Evolutionary conservation across 2,329 filamentous ascomycete species (phyloP).

Genomic region (Colletotrichum shisoi): DNA sequence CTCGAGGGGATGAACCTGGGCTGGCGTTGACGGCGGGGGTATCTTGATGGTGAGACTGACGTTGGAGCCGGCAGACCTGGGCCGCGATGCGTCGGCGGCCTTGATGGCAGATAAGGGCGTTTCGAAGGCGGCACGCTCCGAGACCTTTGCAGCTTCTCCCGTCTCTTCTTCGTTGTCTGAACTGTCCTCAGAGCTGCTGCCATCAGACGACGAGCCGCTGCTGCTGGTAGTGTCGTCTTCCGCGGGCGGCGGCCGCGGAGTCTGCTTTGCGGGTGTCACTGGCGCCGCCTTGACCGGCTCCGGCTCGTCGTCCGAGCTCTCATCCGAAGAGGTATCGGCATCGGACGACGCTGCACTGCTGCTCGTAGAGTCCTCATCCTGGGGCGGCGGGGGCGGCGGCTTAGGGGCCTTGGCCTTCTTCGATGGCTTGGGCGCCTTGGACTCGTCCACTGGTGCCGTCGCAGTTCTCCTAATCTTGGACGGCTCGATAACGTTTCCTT

Average conservation of each 20-base stretch:
- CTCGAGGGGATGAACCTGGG: constrained; percentile 82
- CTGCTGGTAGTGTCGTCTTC: constrained; percentile 42
- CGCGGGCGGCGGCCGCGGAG: constrained; percentile 37
- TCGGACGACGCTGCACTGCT: constrained; percentile 51
- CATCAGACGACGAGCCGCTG: constrained; percentile 42
- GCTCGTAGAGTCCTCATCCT: constrained; percentile 51
- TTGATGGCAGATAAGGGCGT: constrained; percentile 38
- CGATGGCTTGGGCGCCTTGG: constrained; percentile 36
- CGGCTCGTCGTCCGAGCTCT: constrained; percentile 46
- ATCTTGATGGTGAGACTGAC: constrained; percentile 65
- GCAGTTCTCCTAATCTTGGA: constrained; percentile 52
- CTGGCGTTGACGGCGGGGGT: constrained; percentile 56
- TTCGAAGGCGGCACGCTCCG: neutral
- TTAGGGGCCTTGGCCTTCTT: constrained; percentile 41
- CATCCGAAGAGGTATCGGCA: constrained; percentile 46
- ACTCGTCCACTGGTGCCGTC: constrained; percentile 42
- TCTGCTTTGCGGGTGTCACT: constrained; percentile 31
- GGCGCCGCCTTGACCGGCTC: constrained; percentile 24
- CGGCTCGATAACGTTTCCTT: constrained; percentile 77
- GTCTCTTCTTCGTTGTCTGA: constrained; percentile 43
- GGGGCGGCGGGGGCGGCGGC: constrained; percentile 5
- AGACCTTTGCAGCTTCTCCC: constrained; percentile 35
- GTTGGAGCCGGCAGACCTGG: constrained; percentile 60
- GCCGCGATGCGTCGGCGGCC: constrained; percentile 50
- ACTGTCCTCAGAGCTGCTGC: constrained; percentile 39